A percentile compares a stretch with the other conserved stretches of the same genome.
phyloP scores from a whole-genome alignment of 169 alveolate species.

The Babesia bigemina region DNA sequence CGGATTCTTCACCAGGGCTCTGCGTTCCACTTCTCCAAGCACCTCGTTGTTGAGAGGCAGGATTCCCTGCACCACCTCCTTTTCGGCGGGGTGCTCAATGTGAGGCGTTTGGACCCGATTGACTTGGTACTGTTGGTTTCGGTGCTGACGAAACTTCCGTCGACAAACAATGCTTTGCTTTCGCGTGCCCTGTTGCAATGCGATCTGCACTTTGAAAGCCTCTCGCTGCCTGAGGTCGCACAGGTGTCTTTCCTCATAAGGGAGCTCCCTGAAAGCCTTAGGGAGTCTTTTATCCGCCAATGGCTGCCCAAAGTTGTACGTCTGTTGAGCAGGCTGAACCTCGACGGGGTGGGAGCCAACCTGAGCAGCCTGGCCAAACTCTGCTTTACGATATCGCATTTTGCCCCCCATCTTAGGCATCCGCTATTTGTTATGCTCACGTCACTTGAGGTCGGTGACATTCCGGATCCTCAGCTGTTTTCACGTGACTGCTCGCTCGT shows the following conservation, averaged over 20 bases:
- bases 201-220: slow-evolving; percentile 10
- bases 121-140: slow-evolving; percentile 42
- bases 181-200: slow-evolving; percentile 26
- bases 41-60: neutral
- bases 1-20: slow-evolving; percentile 64
- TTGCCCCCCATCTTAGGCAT: neutral
- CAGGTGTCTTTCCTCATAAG: slow-evolving; percentile 1
- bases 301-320: slow-evolving; percentile 34
- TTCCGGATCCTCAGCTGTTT: neutral
- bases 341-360: slow-evolving; percentile 14
- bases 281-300: neutral
- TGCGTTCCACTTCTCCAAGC: slow-evolving; percentile 57
- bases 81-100: slow-evolving; percentile 38
- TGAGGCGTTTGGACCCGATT: slow-evolving; percentile 18
- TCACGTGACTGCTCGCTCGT: slow-evolving; percentile 39
- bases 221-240: slow-evolving; percentile 22
- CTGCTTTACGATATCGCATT: slow-evolving; percentile 24
- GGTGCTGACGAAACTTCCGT: slow-evolving; percentile 20
- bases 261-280: slow-evolving; percentile 9
- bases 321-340: neutral
- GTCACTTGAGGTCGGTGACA: neutral
- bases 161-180: slow-evolving; percentile 16
- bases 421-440: neutral
- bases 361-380: slow-evolving; percentile 38
- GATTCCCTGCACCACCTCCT: slow-evolving; percentile 27